Percentiles rank a stretch among this genome's conserved stretches.
Conservation (phyloP, 495 filamentous ascomycete genomes). For the Tuber borchii region DNA sequence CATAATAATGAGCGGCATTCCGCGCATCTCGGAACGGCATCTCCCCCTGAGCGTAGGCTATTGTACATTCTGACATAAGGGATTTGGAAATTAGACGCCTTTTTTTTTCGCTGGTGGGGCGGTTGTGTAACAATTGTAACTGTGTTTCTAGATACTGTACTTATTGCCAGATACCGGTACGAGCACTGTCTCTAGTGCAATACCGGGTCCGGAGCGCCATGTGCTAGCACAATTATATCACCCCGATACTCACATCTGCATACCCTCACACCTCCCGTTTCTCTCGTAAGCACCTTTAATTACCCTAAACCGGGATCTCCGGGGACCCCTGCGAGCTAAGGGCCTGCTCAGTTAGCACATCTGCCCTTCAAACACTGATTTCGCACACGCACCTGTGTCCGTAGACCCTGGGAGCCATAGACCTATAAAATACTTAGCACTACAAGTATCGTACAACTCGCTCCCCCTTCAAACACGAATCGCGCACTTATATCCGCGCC, state of each 20-base stretch:
- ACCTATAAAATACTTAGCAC: background rate
- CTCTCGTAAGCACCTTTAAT: background rate
- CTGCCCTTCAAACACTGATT: background rate
- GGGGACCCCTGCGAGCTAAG: background rate
- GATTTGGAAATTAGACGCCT: too few relatives aligned
- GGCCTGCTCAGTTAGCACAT: background rate
- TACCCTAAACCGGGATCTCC: background rate
- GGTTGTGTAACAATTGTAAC: too few relatives aligned
- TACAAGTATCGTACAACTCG: background rate
- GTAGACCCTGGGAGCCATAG: background rate
- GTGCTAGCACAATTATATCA: background rate
- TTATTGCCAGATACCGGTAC: too few relatives aligned
- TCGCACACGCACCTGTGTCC: background rate
- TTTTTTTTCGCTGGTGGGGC: too few relatives aligned
- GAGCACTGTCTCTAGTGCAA: background rate
- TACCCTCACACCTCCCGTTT: background rate
- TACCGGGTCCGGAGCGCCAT: background rate
- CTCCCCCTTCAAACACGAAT: background rate
- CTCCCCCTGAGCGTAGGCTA: background rate
- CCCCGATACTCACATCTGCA: background rate
- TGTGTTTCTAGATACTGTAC: too few relatives aligned
- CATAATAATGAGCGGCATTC: background rate
- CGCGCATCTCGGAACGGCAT: background rate
- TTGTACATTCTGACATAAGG: background rate
- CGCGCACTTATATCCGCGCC: background rate